phyloP scores from a whole-genome alignment of 768 basidiomycete genomes.

The Hortiboletus flavorubellus region DNA sequence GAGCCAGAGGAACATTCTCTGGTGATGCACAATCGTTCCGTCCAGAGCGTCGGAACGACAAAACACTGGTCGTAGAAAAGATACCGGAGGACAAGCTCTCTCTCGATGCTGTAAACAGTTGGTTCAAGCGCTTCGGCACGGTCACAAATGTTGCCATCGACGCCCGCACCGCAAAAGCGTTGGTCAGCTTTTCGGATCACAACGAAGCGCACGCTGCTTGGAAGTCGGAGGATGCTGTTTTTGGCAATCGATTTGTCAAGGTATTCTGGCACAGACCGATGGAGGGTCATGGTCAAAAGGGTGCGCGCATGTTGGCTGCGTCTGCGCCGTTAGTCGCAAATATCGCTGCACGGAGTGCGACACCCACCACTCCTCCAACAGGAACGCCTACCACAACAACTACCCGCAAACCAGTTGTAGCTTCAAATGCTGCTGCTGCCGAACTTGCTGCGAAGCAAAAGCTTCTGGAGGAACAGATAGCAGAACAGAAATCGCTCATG shows the following conservation, averaged over 20 bases:
- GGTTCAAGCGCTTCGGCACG: constrained; percentile 91
- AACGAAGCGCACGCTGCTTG: constrained; percentile 85
- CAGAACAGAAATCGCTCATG: constrained; percentile 87
- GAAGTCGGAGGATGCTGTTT: constrained; percentile 94
- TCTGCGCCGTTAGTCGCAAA: constrained; percentile 75
- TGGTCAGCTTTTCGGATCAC: constrained; percentile 84
- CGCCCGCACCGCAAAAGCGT: constrained; percentile 64
- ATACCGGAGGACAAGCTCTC: constrained; percentile 83
- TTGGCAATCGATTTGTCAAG: constrained; percentile 92
- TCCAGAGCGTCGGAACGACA: constrained; percentile 64
- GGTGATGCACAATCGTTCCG: constrained; percentile 66
- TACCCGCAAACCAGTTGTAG: constrained; percentile 36
- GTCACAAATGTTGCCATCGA: constrained; percentile 93
- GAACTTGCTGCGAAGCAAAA: constrained; percentile 73
- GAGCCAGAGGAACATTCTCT: constrained; percentile 55
- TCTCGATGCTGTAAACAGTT: constrained; percentile 73
- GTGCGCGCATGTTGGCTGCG: constrained; percentile 75
- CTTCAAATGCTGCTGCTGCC: constrained; percentile 38
- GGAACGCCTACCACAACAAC: constrained; percentile 23
- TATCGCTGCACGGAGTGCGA: constrained; percentile 46
- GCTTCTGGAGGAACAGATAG: constrained; percentile 75
- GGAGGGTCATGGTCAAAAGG: constrained; percentile 84
- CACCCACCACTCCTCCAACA: constrained; percentile 40
- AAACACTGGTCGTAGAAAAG: constrained; percentile 90
- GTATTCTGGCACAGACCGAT: constrained; percentile 94